These are phyloP conservation scores for Letharia columbiana DNA, from an alignment of 495 filamentous ascomycete genomes.

Conservation along the genomic window DNA sequence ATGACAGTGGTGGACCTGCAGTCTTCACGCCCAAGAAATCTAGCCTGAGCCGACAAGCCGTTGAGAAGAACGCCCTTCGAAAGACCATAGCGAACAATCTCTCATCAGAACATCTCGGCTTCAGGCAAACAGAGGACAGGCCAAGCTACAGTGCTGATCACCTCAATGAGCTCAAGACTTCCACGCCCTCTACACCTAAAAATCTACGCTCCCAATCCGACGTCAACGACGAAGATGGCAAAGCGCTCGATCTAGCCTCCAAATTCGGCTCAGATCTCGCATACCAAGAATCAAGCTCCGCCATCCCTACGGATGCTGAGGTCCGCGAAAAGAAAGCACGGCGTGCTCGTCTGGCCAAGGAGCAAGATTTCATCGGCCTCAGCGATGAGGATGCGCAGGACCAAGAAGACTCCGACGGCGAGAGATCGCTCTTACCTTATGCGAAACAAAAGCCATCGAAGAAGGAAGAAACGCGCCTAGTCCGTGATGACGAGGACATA, in stretches of 20 bases:
- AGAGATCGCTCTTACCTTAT: slow-evolving; percentile 36
- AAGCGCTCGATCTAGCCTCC: slow-evolving; percentile 57
- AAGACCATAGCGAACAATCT: slow-evolving; percentile 39
- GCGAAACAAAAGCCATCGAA: slow-evolving; percentile 37
- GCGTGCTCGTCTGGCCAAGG: slow-evolving; percentile 66
- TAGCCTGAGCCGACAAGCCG: slow-evolving; percentile 56
- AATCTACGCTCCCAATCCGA: slow-evolving; percentile 36
- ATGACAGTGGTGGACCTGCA: slow-evolving; percentile 46
- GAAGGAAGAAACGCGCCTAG: slow-evolving; percentile 56
- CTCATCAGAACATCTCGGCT: slow-evolving; percentile 39
- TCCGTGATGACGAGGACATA: slow-evolving; percentile 86
- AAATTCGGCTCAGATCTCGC: slow-evolving; percentile 49
- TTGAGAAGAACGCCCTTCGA: slow-evolving; percentile 62
- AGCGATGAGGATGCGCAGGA: slow-evolving; percentile 38
- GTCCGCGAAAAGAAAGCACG: slow-evolving; percentile 89
- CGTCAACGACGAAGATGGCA: slow-evolving; percentile 42
- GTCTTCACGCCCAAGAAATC: slow-evolving; percentile 62
- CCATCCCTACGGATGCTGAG: slow-evolving; percentile 77
- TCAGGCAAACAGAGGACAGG: slow-evolving; percentile 54
- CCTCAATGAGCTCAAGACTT: slow-evolving; percentile 71
- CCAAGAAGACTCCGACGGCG: slow-evolving; percentile 38
- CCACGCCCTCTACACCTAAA: slow-evolving; percentile 72
- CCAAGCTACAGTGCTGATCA: slow-evolving; percentile 84
- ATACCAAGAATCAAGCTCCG: slow-evolving; percentile 27
- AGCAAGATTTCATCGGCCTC: slow-evolving; percentile 73